A percentile compares a stretch with the other conserved stretches of the same genome.
Evolutionary conservation across 2,329 filamentous ascomycete genomes (phyloP).

Genomic region (Metarhizium anisopliae): DNA sequence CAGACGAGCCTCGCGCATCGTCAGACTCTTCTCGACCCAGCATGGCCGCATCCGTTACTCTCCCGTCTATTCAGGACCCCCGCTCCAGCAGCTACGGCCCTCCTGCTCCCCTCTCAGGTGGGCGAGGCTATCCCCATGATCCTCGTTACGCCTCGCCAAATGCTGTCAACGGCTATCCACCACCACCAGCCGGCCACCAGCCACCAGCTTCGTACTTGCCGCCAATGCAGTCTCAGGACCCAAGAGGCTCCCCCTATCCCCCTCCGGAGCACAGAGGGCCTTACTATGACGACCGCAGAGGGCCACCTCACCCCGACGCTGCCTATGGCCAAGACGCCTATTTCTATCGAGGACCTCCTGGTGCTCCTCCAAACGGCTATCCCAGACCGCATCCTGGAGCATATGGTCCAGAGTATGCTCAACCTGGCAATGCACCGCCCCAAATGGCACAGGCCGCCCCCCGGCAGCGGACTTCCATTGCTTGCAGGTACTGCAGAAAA

Average conservation of each 20-base stretch:
- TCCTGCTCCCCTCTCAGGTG: conserved; percentile 21
- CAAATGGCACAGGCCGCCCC: conserved; percentile 42
- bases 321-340: conserved; percentile 24
- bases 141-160: conserved; percentile 34
- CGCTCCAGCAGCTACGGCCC: conserved; percentile 25
- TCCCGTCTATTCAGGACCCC: conserved; percentile 42
- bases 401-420: conserved; percentile 26
- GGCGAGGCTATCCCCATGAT: conserved; percentile 21
- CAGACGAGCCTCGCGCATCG: conserved; percentile 11
- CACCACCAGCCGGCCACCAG: conserved; percentile 25
- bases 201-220: conserved; percentile 25
- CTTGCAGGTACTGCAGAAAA: conserved; percentile 52
- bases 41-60: conserved; percentile 36
- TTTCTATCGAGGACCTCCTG: conserved; percentile 23
- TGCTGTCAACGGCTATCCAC: conserved; percentile 37
- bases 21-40: conserved; percentile 15
- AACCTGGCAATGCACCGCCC: conserved; percentile 24
- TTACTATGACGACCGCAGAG: conserved; percentile 26
- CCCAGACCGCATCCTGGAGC: conserved; percentile 19
- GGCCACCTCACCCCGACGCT: conserved; percentile 15
- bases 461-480: conserved; percentile 49
- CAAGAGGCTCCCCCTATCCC: conserved; percentile 26
- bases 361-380: conserved; percentile 19
- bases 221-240: conserved; percentile 29
- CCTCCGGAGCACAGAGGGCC: conserved; percentile 29